Evolutionary conservation across 1,284 basidiomycete genomes (phyloP).

Genomic region (Clitocybe nebularis): DNA sequence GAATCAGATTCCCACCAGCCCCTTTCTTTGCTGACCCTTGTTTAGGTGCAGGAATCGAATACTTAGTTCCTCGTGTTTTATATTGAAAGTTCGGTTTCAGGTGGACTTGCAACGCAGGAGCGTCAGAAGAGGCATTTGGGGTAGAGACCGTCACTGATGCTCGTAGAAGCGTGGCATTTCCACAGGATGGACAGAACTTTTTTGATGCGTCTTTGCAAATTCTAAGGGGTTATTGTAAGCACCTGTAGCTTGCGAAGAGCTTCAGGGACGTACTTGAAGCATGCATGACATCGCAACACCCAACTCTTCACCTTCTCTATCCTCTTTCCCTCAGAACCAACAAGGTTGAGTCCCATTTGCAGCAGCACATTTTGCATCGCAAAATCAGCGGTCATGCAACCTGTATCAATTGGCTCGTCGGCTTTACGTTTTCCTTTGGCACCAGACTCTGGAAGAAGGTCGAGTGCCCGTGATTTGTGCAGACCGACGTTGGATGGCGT

Average conservation of each 20-base stretch:
- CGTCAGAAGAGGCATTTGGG: slow-evolving; percentile 51
- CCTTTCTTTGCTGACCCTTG: slow-evolving; percentile 85
- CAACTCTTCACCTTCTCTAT: slow-evolving; percentile 93
- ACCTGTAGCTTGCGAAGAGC: neutral
- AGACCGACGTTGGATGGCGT: slow-evolving; percentile 85
- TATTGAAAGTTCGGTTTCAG: slow-evolving; percentile 96
- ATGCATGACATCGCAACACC: slow-evolving; percentile 97
- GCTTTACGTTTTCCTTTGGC: slow-evolving; percentile 39
- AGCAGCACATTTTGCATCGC: slow-evolving; percentile 98
- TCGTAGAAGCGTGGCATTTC: slow-evolving; percentile 88
- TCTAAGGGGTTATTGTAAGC: slow-evolving; percentile 38
- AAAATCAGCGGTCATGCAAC: slow-evolving; percentile 98
- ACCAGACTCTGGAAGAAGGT: slow-evolving; percentile 61
- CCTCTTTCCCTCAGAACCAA: slow-evolving; percentile 89
- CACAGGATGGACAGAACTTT: slow-evolving; percentile 98
- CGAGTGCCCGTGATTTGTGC: slow-evolving; percentile 87
- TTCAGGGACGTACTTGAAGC: slow-evolving; percentile 82
- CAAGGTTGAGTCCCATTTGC: slow-evolving; percentile 90
- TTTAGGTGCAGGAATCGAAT: slow-evolving; percentile 91
- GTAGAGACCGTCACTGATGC: slow-evolving; percentile 86
- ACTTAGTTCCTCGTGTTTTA: slow-evolving; percentile 88
- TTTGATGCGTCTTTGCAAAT: slow-evolving; percentile 94
- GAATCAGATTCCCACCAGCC: slow-evolving; percentile 73
- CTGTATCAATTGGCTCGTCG: slow-evolving; percentile 54
- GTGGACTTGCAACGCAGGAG: slow-evolving; percentile 78